These are phyloP conservation scores for Daedaleopsis nitida DNA, from an alignment of 768 basidiomycete species.

Conservation along the genomic window DNA sequence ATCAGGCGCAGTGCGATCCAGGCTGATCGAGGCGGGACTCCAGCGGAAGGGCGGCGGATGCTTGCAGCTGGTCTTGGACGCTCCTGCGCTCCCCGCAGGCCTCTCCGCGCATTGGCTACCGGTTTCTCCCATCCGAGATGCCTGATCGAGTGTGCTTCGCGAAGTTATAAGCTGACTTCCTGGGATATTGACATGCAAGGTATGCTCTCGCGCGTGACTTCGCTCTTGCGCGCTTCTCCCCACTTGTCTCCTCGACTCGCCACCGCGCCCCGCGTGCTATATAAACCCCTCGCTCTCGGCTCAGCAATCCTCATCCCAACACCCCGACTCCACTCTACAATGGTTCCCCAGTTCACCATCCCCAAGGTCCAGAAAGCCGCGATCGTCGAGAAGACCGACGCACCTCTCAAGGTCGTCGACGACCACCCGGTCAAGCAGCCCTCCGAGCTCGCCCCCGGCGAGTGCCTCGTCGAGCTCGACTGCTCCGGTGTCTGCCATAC, in stretches of 20 bases:
- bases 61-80: background rate
- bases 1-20: background rate
- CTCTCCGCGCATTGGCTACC: background rate
- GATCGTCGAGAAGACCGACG: conserved; percentile 35
- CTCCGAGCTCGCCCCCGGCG: conserved; percentile 60
- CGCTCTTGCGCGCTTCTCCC: background rate
- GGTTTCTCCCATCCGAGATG: background rate
- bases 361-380: conserved; percentile 47
- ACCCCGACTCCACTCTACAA: conserved; percentile 12
- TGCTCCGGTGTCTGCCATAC: conserved; percentile 88
- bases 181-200: background rate
- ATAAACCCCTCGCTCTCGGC: conserved; percentile 2
- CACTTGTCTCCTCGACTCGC: background rate
- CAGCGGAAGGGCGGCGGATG: background rate
- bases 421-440: conserved; percentile 61
- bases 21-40: background rate
- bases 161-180: background rate
- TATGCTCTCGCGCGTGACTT: conserved; percentile 1
- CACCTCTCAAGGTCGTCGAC: conserved; percentile 34
- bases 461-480: conserved; percentile 75
- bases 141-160: conserved; percentile 3
- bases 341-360: conserved; percentile 33
- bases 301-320: conserved; percentile 2
- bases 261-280: conserved; percentile 7
- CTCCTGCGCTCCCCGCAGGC: background rate